Percentiles rank a stretch among this genome's conserved stretches.
Conservation (phyloP, 2,329 filamentous ascomycete genomes). For the Talaromyces sp. region DNA sequence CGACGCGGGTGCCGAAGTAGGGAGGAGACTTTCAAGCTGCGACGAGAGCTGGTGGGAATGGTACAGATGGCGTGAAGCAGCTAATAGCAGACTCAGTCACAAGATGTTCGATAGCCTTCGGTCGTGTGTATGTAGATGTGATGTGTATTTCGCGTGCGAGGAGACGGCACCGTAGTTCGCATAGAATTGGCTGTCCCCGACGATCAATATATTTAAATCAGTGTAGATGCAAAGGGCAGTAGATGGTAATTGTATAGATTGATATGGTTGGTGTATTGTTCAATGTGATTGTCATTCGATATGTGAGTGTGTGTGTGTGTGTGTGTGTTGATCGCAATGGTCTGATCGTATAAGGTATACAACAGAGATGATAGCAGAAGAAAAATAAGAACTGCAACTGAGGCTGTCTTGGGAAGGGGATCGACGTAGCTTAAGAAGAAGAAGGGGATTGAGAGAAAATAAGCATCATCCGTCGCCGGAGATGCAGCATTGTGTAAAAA, state of each 20-base stretch:
- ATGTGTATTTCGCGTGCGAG: not conserved
- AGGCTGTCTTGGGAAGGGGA: slow-evolving; percentile 40
- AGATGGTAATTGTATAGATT: not conserved
- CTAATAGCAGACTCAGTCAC: not conserved
- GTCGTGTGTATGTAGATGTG: not conserved
- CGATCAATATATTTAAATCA: not conserved
- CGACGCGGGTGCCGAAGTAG: slow-evolving; percentile 14
- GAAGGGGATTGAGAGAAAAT: slow-evolving; percentile 22
- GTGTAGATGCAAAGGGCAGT: no score
- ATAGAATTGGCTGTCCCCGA: not conserved
- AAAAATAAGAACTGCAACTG: slow-evolving; percentile 20
- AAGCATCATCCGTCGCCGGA: slow-evolving; percentile 24
- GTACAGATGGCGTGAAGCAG: not conserved
- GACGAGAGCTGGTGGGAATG: not conserved
- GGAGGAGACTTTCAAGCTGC: not conserved
- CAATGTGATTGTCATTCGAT: not conserved
- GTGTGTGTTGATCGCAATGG: not conserved
- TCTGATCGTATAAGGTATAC: not conserved
- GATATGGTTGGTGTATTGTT: not conserved
- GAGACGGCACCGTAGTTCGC: not conserved
- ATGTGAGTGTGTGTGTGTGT: not conserved
- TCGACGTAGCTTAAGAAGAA: slow-evolving; percentile 45
- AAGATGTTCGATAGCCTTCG: not conserved
- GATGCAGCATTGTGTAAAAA: slow-evolving; percentile 19
- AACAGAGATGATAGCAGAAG: slow-evolving; percentile 19